Conservation (phyloP, 2,329 filamentous ascomycete genomes). For the Pseudogymnoascus sp. region DNA sequence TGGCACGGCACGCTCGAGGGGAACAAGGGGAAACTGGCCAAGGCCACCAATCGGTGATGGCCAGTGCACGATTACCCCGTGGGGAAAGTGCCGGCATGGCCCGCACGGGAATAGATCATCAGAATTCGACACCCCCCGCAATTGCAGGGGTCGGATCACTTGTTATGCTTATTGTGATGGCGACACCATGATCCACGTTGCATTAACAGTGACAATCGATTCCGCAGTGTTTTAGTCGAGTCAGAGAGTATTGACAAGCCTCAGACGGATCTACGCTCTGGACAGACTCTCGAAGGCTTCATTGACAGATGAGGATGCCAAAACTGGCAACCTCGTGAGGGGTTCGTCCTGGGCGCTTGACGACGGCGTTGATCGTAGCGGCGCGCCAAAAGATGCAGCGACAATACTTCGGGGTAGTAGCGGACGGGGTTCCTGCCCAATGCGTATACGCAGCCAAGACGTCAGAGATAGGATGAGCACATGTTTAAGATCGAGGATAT, state of each 20-base stretch:
- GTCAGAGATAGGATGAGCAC: not conserved
- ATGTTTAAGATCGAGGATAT: not conserved
- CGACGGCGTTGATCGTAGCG: not conserved
- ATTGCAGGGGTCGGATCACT: not conserved
- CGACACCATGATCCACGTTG: slow-evolving; percentile 3
- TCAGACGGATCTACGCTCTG: not conserved
- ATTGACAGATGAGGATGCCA: not conserved
- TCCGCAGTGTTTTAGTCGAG: not conserved
- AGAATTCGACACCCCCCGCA: not conserved
- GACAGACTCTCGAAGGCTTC: not conserved
- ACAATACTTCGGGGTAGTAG: not conserved
- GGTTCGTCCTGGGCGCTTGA: not conserved
- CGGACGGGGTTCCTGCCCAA: not conserved
- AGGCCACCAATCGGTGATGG: not conserved
- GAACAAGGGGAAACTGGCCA: not conserved
- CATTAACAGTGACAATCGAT: not conserved
- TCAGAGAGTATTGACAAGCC: not conserved
- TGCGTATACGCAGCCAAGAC: not conserved
- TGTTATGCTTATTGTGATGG: slow-evolving; percentile 6
- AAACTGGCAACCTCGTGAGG: not conserved
- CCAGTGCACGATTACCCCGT: not conserved
- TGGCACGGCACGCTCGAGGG: not conserved
- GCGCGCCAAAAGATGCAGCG: not conserved
- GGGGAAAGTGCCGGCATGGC: slow-evolving; percentile 2
- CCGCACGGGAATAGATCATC: slow-evolving; percentile 1